Base-by-base conservation (phyloP, 2,329 filamentous ascomycete species). In the Mycosphaerella sp. region DNA sequence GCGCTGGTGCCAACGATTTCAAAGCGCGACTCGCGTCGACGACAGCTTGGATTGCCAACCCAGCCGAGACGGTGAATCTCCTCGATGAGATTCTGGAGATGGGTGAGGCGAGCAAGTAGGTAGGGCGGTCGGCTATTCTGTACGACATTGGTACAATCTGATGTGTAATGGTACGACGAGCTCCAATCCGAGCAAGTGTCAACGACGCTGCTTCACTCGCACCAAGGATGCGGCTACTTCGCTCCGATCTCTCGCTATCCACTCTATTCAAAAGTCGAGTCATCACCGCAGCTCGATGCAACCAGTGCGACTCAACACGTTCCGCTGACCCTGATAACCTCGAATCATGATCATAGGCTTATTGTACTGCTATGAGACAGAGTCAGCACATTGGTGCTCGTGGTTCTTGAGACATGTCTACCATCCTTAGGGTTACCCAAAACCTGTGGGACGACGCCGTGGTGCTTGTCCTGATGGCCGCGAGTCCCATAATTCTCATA, bases 31-130 rank as follows among this genome's bases (percentile, higher is more conserved):
- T 89, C 62, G 90, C 94, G 16, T 93, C 88, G 30, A 96, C 91
- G 0, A 97, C 93, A 17, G 90, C 91, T 1, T 98, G 93, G 93
- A 95, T 98, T 59, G 91, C 93, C 1, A 96, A 82, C 65, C 93
- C 93, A 0, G 76, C 79, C 0, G 93, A 98, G 76, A 98, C 93
- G 27, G 88, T 95, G 35, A 83, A 87, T 61, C 70, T 97, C 62
- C 71, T 98, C 54, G 89, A 96, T 64, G 93, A 97, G 74, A 73
- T 95, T 66, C 76, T 64, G 30, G 52, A 64, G 34, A 47, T 53
- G 51, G 43, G 25, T 18, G 28, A 43, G 18, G 34, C 25, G 3
- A 25, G 18, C 44, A 46, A 39, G 44, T 46, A 35, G 34, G 34
- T 1, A 10, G 30, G 10, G 30, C 10, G 10, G 6, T 10, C 30